These are phyloP conservation scores for Zychaea mexicana DNA, from an alignment of 371 early-diverging fungal genomes.

Conservation along the genomic window DNA sequence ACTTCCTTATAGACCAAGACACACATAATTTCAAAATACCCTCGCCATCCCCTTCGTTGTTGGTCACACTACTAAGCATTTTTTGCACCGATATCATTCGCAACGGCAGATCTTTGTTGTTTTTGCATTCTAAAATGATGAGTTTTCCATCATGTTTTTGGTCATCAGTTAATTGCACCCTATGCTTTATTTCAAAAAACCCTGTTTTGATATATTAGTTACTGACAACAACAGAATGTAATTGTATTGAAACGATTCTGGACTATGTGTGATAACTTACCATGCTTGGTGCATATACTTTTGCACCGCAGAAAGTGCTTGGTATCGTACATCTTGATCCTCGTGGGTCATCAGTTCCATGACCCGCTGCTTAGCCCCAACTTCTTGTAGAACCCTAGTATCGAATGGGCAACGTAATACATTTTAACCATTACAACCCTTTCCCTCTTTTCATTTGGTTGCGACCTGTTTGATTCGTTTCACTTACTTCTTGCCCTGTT, in stretches of 20 bases:
- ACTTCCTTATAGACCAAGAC: too few relatives aligned
- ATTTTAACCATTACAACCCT: neutral
- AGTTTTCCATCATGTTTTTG: neutral
- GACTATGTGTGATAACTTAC: too few relatives aligned
- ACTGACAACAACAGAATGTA: neutral
- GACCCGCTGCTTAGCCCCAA: conserved; percentile 90
- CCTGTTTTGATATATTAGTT: neutral
- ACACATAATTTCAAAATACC: too few relatives aligned
- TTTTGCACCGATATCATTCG: too few relatives aligned
- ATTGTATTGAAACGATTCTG: too few relatives aligned
- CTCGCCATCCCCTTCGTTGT: too few relatives aligned
- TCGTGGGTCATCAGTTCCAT: conserved; percentile 95
- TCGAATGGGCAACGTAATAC: too few relatives aligned
- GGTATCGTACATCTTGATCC: conserved; percentile 86
- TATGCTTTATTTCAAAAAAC: neutral
- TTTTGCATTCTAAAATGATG: neutral
- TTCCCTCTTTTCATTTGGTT: neutral
- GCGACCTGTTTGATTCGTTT: neutral
- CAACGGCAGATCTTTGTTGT: too few relatives aligned
- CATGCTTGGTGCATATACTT: conserved; percentile 52
- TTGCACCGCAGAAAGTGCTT: conserved; percentile 89
- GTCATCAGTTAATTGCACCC: neutral
- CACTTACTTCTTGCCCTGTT: conserved; percentile 76
- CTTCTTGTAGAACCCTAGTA: conserved; percentile 76
- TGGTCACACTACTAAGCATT: too few relatives aligned